phyloP scores from a whole-genome alignment of 2,329 filamentous ascomycete genomes.

The Colletotrichum lentis region DNA sequence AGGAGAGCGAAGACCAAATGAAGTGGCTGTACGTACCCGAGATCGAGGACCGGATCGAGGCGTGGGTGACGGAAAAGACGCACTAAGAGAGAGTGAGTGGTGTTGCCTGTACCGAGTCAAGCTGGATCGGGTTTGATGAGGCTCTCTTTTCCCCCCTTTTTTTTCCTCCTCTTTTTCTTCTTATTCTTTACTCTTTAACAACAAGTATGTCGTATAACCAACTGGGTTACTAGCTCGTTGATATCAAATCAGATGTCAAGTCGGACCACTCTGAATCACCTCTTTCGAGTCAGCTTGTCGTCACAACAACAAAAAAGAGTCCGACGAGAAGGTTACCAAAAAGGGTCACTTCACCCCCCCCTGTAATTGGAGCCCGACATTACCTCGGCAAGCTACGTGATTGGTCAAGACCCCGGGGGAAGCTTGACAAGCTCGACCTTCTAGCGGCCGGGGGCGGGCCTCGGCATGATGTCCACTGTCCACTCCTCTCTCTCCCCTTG shows the following conservation, averaged over 20 bases:
- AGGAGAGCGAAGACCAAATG: slow-evolving; percentile 41
- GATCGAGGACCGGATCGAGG: slow-evolving; percentile 48
- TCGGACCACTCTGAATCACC: background rate
- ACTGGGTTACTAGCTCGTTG: background rate
- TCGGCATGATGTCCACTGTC: slow-evolving; percentile 25
- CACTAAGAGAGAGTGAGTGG: background rate
- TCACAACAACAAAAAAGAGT: background rate
- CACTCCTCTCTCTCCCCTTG: background rate
- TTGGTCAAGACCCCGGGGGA: slow-evolving; percentile 1
- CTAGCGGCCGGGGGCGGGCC: slow-evolving; percentile 34
- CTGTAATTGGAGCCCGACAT: slow-evolving; percentile 6
- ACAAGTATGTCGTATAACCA: background rate
- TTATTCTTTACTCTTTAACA: background rate
- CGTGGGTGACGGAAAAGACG: slow-evolving; percentile 39
- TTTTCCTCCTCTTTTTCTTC: too few species aligned
- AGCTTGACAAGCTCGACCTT: slow-evolving; percentile 11
- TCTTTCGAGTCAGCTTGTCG: slow-evolving; percentile 17
- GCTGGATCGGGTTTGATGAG: background rate
- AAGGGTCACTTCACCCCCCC: background rate
- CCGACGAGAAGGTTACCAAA: slow-evolving; percentile 34
- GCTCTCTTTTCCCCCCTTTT: too few species aligned
- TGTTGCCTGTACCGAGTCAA: background rate
- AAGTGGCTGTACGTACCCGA: slow-evolving; percentile 55
- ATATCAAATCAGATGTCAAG: background rate
- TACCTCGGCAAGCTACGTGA: slow-evolving; percentile 33